phyloP scores from a whole-genome alignment of 2,329 filamentous ascomycete species.

The Ophiocordyceps camponoti-floridani region DNA sequence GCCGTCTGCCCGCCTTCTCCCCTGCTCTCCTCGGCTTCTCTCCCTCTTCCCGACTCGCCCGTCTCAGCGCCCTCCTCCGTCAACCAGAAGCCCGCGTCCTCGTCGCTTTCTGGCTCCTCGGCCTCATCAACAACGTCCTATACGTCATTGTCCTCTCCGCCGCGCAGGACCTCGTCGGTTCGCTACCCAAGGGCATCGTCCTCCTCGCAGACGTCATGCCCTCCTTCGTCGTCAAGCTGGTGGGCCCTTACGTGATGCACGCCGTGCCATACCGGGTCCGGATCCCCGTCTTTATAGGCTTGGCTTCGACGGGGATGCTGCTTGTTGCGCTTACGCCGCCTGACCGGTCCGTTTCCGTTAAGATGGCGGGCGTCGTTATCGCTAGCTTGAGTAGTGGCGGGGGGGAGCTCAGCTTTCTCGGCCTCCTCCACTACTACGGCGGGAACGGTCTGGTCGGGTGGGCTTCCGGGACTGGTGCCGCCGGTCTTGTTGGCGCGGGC shows the following conservation, averaged over 20 bases:
- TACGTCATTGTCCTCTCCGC: conserved; percentile 94
- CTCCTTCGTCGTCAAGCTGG: conserved; percentile 71
- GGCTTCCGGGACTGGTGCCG: conserved; percentile 83
- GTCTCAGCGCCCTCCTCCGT: conserved; percentile 43
- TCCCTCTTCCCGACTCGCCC: conserved; percentile 53
- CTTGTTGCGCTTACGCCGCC: conserved; percentile 66
- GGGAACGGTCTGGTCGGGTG: conserved; percentile 74
- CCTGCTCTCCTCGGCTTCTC: conserved; percentile 40
- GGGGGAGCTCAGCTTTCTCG: conserved; percentile 81
- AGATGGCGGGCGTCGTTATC: conserved; percentile 68
- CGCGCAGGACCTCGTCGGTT: conserved; percentile 85
- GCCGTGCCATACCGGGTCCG: conserved; percentile 63
- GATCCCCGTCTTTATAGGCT: conserved; percentile 52
- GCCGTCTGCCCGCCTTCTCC: conserved; percentile 8
- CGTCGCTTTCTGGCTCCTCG: conserved; percentile 83
- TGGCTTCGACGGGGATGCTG: conserved; percentile 77
- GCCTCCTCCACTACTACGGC: conserved; percentile 86
- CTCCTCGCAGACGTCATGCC: conserved; percentile 86
- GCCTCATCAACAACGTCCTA: conserved; percentile 85
- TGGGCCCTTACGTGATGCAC: conserved; percentile 89
- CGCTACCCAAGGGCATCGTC: conserved; percentile 80
- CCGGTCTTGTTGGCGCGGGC: conserved; percentile 72
- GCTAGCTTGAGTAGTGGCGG: conserved; percentile 73
- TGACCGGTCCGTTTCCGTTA: conserved; percentile 46
- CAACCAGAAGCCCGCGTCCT: conserved; percentile 56